These are phyloP conservation scores for Leccinum truebloodii DNA, from an alignment of 768 basidiomycete genomes.

Conservation along the genomic window DNA sequence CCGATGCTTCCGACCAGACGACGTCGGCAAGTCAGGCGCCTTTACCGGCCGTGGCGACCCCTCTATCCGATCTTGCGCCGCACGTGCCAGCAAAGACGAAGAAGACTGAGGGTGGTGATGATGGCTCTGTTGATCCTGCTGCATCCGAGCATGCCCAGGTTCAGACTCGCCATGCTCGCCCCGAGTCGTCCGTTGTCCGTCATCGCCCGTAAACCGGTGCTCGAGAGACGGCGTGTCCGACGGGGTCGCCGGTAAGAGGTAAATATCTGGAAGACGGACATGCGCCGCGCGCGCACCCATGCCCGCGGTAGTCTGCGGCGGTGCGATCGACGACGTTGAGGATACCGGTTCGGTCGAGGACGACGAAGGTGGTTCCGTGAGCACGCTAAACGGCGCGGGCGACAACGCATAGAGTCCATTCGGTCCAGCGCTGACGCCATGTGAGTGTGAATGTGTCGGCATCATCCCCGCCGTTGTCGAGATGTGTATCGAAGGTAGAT, in stretches of 20 bases:
- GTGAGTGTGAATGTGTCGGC: neutral
- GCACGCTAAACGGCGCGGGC: conserved; percentile 29
- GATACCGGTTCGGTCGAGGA: conserved; percentile 22
- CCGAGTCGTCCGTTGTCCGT: neutral
- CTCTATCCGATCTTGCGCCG: conserved; percentile 15
- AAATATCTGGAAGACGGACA: conserved; percentile 31
- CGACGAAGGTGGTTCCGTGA: conserved; percentile 22
- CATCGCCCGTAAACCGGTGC: conserved; percentile 9
- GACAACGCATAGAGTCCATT: conserved; percentile 13
- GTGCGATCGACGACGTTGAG: conserved; percentile 14
- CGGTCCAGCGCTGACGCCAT: neutral
- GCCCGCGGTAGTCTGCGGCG: neutral
- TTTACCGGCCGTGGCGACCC: conserved; percentile 20
- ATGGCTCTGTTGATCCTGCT: neutral
- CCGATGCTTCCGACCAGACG: conserved; percentile 41
- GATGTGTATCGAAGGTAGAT: conserved; percentile 30
- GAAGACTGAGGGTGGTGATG: neutral
- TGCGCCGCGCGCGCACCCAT: neutral
- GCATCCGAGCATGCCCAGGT: conserved; percentile 6
- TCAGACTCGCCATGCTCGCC: neutral
- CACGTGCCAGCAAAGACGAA: neutral
- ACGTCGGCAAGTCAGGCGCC: conserved; percentile 13
- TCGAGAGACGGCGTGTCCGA: conserved; percentile 22
- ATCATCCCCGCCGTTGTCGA: conserved; percentile 12
- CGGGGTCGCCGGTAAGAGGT: conserved; percentile 29